Evolutionary conservation across 2,329 filamentous ascomycete genomes (phyloP).

Genomic region (Paecilomyces fulvus): DNA sequence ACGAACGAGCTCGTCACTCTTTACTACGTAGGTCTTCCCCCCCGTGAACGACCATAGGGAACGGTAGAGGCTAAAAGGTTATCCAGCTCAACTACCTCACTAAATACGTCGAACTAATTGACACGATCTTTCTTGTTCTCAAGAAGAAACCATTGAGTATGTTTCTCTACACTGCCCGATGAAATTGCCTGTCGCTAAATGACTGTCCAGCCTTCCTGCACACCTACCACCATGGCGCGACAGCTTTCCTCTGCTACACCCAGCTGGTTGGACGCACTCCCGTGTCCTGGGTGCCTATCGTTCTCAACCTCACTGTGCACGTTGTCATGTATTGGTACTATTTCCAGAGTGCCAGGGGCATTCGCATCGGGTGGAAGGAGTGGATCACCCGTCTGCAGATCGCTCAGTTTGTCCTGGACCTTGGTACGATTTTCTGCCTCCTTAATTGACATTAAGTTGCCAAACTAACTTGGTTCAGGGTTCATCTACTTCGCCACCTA

Average conservation of each 20-base stretch:
- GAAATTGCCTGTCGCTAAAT: neutral
- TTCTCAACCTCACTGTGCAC: constrained; percentile 78
- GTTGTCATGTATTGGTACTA: constrained; percentile 99
- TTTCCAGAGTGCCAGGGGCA: constrained; percentile 86
- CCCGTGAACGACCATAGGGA: neutral
- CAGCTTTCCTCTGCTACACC: constrained; percentile 86
- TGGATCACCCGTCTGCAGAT: constrained; percentile 95
- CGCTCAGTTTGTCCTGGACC: constrained; percentile 85
- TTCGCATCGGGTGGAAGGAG: constrained; percentile 96
- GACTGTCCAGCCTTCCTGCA: constrained; percentile 64
- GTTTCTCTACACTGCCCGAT: neutral
- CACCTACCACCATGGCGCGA: constrained; percentile 93
- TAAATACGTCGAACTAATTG: constrained; percentile 85
- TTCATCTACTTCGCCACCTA: constrained; percentile 94
- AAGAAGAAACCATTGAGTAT: constrained; percentile 86
- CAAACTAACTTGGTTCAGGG: constrained; percentile 38
- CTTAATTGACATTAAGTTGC: constrained; percentile 2
- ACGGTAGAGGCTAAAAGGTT: constrained; percentile 28
- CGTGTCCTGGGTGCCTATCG: constrained; percentile 85
- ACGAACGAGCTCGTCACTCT: constrained; percentile 78
- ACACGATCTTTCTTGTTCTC: constrained; percentile 87
- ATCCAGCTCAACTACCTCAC: constrained; percentile 81
- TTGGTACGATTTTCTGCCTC: constrained; percentile 52
- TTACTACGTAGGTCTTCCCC: constrained; percentile 69
- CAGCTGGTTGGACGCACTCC: constrained; percentile 80